These are phyloP conservation scores for Ormosia emarginata DNA, from an alignment of 306 rosid genomes.

Conservation along the genomic window DNA sequence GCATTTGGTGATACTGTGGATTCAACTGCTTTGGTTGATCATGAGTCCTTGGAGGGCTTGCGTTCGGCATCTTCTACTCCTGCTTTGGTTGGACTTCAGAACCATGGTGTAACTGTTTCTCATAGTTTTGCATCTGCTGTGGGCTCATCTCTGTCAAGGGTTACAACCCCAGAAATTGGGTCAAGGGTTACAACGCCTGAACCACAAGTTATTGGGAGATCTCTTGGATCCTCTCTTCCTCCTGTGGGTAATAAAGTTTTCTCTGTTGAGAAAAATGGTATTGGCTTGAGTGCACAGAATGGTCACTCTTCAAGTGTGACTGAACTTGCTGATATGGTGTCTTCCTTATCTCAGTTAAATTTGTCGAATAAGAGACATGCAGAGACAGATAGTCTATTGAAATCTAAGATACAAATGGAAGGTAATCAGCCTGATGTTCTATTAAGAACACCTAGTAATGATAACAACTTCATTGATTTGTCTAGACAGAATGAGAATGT, in stretches of 20 bases:
- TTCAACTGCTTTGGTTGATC: conserved; percentile 44
- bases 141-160: conserved; percentile 62
- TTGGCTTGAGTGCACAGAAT: conserved; percentile 44
- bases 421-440: conserved; percentile 49
- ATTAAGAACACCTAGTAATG: conserved; percentile 38
- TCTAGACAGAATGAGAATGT: conserved; percentile 51
- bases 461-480: conserved; percentile 10
- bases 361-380: conserved; percentile 55
- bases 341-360: conserved; percentile 58
- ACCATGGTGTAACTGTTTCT: conserved; percentile 44
- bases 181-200: conserved; percentile 78
- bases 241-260: conserved; percentile 58
- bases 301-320: conserved; percentile 51
- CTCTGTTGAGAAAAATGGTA: conserved; percentile 44
- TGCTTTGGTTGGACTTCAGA: conserved; percentile 62
- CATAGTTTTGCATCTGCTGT: conserved; percentile 52
- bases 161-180: conserved; percentile 60
- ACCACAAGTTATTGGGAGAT: conserved; percentile 60
- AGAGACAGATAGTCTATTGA: conserved; percentile 53
- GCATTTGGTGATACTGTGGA: conserved; percentile 62
- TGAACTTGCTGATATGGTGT: conserved; percentile 54
- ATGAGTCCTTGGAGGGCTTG: conserved; percentile 55
- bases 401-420: conserved; percentile 58
- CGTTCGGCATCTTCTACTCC: conserved; percentile 46
- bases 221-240: conserved; percentile 55